Evolutionary conservation across 2,329 filamentous ascomycete species (phyloP).

Genomic region (Tolypocladium pustulatum): DNA sequence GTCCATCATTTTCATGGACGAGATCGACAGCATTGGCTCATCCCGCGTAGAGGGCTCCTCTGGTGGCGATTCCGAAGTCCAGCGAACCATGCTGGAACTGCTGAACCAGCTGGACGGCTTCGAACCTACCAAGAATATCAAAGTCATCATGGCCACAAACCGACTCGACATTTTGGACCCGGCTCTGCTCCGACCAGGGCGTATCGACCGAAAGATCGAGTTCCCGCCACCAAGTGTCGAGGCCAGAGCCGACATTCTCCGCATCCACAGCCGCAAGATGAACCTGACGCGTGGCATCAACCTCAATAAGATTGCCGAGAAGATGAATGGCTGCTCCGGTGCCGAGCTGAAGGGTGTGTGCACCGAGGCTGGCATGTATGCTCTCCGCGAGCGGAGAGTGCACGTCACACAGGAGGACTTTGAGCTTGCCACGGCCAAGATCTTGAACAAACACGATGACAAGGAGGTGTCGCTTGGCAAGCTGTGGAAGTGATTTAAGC

Average conservation of each 20-base stretch:
- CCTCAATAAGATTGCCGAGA: constrained; percentile 95
- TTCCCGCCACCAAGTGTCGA: constrained; percentile 96
- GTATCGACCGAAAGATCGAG: constrained; percentile 98
- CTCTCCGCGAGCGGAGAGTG: constrained; percentile 84
- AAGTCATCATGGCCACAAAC: constrained; percentile 99
- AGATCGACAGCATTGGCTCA: constrained; percentile 97
- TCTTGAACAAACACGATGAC: constrained; percentile 98
- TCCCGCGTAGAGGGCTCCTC: constrained; percentile 93
- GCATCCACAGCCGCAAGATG: constrained; percentile 97
- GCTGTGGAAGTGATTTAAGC: constrained; percentile 44
- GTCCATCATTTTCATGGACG: constrained; percentile 99
- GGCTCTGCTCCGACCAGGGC: constrained; percentile 85
- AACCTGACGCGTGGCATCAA: constrained; percentile 97
- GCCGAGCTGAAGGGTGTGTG: constrained; percentile 98
- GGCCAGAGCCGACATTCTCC: constrained; percentile 91
- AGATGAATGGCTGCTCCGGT: constrained; percentile 98
- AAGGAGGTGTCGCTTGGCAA: constrained; percentile 90
- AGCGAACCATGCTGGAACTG: constrained; percentile 96
- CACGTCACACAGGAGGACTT: constrained; percentile 99
- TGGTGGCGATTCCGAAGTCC: constrained; percentile 93
- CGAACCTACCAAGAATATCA: constrained; percentile 99
- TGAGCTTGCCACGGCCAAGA: constrained; percentile 95
- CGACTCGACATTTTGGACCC: constrained; percentile 95
- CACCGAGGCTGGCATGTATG: constrained; percentile 98
- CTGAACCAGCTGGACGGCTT: constrained; percentile 98